phyloP scores from a whole-genome alignment of 352 stramenopile genomes.

The Plasmopara muralis region DNA sequence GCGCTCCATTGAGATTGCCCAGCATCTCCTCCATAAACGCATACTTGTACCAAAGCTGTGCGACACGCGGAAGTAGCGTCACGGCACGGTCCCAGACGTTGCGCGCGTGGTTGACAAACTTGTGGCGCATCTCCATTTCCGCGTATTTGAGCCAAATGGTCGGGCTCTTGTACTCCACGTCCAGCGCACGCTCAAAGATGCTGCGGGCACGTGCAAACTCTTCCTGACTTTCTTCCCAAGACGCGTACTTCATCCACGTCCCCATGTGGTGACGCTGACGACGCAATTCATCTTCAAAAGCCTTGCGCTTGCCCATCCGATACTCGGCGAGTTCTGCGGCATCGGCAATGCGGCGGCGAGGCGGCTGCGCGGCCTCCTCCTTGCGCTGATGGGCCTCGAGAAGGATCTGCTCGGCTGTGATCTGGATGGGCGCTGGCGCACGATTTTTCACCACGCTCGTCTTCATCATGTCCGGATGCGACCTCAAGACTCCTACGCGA shows the following conservation, averaged over 20 bases:
- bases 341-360: conserved; percentile 83
- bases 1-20: conserved; percentile 90
- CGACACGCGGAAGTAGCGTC: conserved; percentile 92
- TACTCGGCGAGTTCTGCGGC: conserved; percentile 89
- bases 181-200: conserved; percentile 96
- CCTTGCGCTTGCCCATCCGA: conserved; percentile 89
- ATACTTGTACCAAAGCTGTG: conserved; percentile 99
- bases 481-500: no score
- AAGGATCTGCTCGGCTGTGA: conserved; percentile 99
- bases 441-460: conserved; percentile 96
- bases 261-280: conserved; percentile 93
- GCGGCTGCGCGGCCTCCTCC: conserved; percentile 65
- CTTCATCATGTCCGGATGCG: conserved; percentile 48
- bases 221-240: conserved; percentile 97
- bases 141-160: conserved; percentile 98
- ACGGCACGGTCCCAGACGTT: conserved; percentile 95
- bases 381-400: conserved; percentile 88
- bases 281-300: conserved; percentile 95
- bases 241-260: conserved; percentile 98
- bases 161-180: conserved; percentile 94
- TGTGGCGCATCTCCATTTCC: conserved; percentile 99
- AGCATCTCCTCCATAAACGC: conserved; percentile 99
- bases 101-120: conserved; percentile 98
- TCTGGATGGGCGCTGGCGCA: conserved; percentile 97
- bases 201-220: conserved; percentile 95